phyloP scores from a whole-genome alignment of 345 rosid species.

The Sonneratia caseolaris region DNA sequence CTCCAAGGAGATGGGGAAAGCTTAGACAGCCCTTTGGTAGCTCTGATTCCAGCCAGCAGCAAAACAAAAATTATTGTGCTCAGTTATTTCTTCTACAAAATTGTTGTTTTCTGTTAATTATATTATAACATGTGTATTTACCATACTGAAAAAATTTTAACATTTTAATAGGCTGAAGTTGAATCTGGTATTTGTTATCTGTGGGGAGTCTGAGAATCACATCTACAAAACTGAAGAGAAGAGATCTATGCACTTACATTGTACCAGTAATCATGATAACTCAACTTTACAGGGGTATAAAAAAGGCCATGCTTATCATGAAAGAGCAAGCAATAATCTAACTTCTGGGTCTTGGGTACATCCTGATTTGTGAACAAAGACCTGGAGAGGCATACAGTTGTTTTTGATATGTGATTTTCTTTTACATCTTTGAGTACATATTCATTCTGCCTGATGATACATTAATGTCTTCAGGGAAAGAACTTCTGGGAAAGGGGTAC shows the following conservation, averaged over 20 bases:
- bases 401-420: not conserved
- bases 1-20: conserved; percentile 23
- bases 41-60: conserved; percentile 23
- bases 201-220: conserved; percentile 26
- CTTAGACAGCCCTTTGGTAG: conserved; percentile 18
- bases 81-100: conserved; percentile 19
- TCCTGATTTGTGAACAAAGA: conserved; percentile 21
- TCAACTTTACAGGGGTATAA: conserved; percentile 17
- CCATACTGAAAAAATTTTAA: conserved; percentile 2
- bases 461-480: conserved; percentile 43
- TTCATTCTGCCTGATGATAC: conserved; percentile 6
- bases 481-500: conserved; percentile 22
- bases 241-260: conserved; percentile 25
- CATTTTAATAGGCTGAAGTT: conserved; percentile 2
- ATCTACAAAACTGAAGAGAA: conserved; percentile 24
- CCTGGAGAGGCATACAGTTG: conserved; percentile 26
- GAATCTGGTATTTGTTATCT: conserved; percentile 10
- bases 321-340: conserved; percentile 14
- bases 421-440: not conserved
- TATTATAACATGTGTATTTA: not conserved
- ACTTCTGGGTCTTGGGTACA: conserved; percentile 17
- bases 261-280: conserved; percentile 23
- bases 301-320: conserved; percentile 20
- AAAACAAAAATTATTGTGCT: conserved; percentile 16
- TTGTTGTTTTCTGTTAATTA: not conserved